phyloP scores from a whole-genome alignment of 352 stramenopile genomes.

The Peronospora farinosa region DNA sequence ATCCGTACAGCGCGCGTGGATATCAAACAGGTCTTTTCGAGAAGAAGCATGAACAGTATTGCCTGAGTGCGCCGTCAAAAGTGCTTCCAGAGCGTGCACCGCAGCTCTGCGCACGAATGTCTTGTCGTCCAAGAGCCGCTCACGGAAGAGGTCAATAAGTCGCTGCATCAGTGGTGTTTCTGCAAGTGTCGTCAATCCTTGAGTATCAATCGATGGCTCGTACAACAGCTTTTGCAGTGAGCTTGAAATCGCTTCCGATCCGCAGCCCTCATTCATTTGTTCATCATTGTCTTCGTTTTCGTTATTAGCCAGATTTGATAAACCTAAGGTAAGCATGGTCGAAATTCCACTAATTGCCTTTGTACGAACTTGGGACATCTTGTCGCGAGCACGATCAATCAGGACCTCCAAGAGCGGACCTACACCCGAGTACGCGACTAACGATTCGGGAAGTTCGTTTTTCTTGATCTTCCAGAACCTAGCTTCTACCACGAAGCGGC shows the following conservation, averaged over 20 bases:
- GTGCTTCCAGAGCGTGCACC: constrained; percentile 69
- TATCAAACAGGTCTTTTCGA: constrained; percentile 62
- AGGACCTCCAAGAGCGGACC: constrained; percentile 60
- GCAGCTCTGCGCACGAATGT: constrained; percentile 76
- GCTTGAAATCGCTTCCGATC: constrained; percentile 34
- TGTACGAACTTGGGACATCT: constrained; percentile 69
- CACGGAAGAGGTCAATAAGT: constrained; percentile 67
- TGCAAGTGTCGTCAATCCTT: constrained; percentile 30
- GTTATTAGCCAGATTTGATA: constrained; percentile 31
- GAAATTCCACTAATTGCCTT: constrained; percentile 80
- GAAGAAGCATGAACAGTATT: constrained; percentile 44
- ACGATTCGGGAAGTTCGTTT: constrained; percentile 26
- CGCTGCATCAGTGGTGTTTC: constrained; percentile 63
- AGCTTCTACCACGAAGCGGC: constrained; percentile 56
- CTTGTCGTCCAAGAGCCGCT: constrained; percentile 73
- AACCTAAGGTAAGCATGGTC: constrained; percentile 43
- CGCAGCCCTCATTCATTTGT: constrained; percentile 17
- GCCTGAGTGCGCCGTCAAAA: constrained; percentile 48
- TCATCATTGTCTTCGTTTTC: constrained; percentile 24
- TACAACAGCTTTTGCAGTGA: constrained; percentile 57
- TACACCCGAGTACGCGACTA: constrained; percentile 45
- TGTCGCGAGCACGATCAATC: constrained; percentile 67
- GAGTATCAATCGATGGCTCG: constrained; percentile 17
- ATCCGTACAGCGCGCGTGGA: constrained; percentile 71
- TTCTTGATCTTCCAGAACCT: constrained; percentile 47